Conservation (phyloP, 805 yeast genomes). For the Diddensiella santjacobensis region DNA sequence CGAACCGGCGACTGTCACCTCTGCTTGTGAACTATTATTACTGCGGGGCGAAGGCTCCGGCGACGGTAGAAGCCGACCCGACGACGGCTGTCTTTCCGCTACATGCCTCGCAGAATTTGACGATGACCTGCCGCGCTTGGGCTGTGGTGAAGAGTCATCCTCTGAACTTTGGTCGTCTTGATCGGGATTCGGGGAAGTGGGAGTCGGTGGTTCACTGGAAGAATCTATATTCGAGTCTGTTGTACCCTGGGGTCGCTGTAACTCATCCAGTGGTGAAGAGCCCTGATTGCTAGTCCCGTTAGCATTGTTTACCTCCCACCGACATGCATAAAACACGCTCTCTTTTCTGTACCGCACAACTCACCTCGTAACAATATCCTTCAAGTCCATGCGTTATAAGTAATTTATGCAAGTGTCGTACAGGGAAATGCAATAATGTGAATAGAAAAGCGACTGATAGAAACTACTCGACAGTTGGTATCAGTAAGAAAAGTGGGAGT, state of each 20-base stretch:
- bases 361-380: conserved; percentile 17
- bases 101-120: not conserved
- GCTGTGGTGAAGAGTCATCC: not conserved
- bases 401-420: no score
- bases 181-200: conserved; percentile 12
- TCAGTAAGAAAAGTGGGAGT: no score
- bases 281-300: not conserved
- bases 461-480: no score
- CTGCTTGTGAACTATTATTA: not conserved
- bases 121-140: not conserved
- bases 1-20: not conserved
- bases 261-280: not conserved
- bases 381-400: conserved; percentile 22
- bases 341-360: no score
- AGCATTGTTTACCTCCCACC: no score
- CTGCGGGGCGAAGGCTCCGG: conserved; percentile 18
- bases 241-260: no score
- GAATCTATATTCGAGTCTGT: not conserved
- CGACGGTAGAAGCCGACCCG: conserved; percentile 10
- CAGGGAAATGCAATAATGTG: not conserved
- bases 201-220: conserved; percentile 16
- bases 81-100: not conserved
- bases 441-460: no score
- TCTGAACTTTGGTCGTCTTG: not conserved
- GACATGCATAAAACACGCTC: no score